Evolutionary conservation across 2,329 filamentous ascomycete genomes (phyloP), one percentile per base, ranked within the genome.

Genomic region (Cercospora sp.): DNA sequence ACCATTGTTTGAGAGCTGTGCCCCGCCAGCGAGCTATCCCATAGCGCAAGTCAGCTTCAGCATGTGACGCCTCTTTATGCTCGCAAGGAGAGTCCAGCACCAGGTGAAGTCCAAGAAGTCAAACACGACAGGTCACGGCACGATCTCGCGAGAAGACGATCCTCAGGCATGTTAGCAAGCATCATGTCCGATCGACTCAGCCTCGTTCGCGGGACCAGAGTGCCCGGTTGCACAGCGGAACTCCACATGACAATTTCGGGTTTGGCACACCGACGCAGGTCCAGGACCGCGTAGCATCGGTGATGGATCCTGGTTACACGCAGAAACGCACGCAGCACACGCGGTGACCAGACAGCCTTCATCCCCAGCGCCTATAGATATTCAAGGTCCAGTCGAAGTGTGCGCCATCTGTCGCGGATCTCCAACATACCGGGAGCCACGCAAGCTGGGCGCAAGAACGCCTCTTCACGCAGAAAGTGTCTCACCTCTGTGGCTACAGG

Each of bases 161-260:
- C 66, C 62, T 68, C 48, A 68, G 67, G 67, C 67, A 68, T 57
- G 20, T 33, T 31, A 16, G 33, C 36, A 62, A 60, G 62, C 57
- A 64, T 51, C 51, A 26, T 45, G 60, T 30, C 31, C 55, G 58
- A 67, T 69, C 68, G 58, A 63, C 62, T 64, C 36, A 30, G 58
- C 31, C 60, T 63, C 45, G 39, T 28, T 51, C n/a, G 42, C 33
- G 42, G 63, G 18, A 39, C 48, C 31, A 62, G 53, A 59, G 16
- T 42, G 51, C 45, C 16, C 20, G 63, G 23, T 30, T 31, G 55
- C 58, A 42, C n/a, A 36, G 16, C 13, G 16, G 30, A 39, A 63
- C 62, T 68, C 66, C 63, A 53, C 66, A 45, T 57, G n/a, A 39
- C 59, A 67, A 67, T 65, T 67, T 67, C 68, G 63, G 68, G 57